Percentiles rank a stretch among this genome's conserved stretches.
phyloP scores from a whole-genome alignment of 345 rosid genomes.

The Gossypium herbaceum region DNA sequence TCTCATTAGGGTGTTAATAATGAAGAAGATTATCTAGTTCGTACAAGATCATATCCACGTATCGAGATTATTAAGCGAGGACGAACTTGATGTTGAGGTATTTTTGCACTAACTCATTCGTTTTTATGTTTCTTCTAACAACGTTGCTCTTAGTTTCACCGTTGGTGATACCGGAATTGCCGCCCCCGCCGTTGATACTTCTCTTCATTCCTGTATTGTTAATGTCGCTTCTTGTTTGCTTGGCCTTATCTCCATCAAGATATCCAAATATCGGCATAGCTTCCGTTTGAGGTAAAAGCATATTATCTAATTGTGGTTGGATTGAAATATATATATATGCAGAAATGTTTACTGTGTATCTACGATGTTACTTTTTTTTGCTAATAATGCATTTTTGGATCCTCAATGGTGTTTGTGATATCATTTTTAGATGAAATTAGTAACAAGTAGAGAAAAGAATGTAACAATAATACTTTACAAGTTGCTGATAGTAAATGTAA shows the following conservation, averaged over 20 bases:
- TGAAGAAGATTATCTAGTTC: neutral
- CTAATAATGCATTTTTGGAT: too few relatives aligned
- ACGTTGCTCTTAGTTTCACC: conserved; percentile 13
- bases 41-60: neutral
- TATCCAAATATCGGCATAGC: neutral
- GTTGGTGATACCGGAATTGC: conserved; percentile 19
- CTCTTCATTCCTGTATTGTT: conserved; percentile 23
- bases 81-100: neutral
- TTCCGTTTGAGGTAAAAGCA: conserved; percentile 3
- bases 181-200: conserved; percentile 22
- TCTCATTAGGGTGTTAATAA: neutral
- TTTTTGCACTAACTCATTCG: neutral
- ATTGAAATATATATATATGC: too few relatives aligned
- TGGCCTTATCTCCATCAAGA: conserved; percentile 16
- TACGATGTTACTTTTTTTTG: too few relatives aligned
- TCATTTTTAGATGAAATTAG: too few relatives aligned
- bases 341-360: too few relatives aligned
- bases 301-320: too few relatives aligned
- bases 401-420: too few relatives aligned
- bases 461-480: too few relatives aligned
- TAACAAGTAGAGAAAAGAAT: too few relatives aligned
- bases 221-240: conserved; percentile 10
- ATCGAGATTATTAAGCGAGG: neutral
- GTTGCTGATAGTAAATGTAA: too few relatives aligned
- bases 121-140: conserved; percentile 16